These are phyloP conservation scores for Paraurostyla sp. DNA, from an alignment of 73 alveolate genomes.

Conservation along the genomic window DNA sequence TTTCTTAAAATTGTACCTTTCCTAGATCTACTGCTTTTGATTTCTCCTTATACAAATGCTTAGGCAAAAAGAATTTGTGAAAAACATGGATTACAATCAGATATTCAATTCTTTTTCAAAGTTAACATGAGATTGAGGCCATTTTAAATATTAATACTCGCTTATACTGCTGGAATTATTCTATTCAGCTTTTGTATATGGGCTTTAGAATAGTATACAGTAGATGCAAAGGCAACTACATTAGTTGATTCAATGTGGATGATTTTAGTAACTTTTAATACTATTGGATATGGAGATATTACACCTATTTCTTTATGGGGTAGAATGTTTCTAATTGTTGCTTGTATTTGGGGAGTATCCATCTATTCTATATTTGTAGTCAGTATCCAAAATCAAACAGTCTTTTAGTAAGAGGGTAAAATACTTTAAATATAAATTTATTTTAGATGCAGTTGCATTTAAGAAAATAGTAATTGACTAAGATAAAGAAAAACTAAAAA, in stretches of 20 bases:
- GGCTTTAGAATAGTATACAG: not conserved
- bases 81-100: not conserved
- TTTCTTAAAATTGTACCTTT: not conserved
- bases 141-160: not conserved
- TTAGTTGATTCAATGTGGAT: not conserved
- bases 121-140: constrained; percentile 16
- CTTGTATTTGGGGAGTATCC: constrained; percentile 88
- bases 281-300: constrained; percentile 87
- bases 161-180: not conserved
- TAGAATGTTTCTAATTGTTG: constrained; percentile 75
- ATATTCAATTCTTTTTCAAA: not conserved
- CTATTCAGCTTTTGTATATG: not conserved
- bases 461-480: constrained; percentile 11
- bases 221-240: not conserved
- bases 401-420: not conserved
- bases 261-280: not conserved
- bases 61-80: not conserved
- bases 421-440: not conserved
- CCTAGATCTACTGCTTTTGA: not conserved
- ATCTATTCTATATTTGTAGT: constrained; percentile 78
- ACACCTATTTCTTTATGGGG: constrained; percentile 84
- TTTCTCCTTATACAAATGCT: not conserved
- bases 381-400: not conserved
- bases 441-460: not conserved
- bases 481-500: not conserved